Base-by-base conservation (phyloP, 768 basidiomycete species). In the Lactifluus rugatus region DNA sequence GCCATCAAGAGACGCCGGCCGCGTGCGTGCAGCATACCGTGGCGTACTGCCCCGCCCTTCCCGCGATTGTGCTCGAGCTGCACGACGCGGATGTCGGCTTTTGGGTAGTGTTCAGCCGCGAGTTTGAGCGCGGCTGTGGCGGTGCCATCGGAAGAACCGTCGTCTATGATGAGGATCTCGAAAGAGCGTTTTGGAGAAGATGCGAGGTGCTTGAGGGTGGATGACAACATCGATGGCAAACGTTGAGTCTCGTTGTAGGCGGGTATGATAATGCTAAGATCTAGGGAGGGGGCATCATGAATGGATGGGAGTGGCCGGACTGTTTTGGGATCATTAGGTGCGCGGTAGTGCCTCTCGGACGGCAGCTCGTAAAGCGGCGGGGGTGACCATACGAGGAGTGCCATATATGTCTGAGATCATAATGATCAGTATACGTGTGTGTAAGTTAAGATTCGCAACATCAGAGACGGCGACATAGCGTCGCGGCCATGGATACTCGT, bases 11-110 rank as follows among this genome's bases (percentile, higher is more conserved):
- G 73, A 10, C 89, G 74, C 63, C 76, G 72, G 7, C 94, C 94
- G 3, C 89, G 78, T 8, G 83, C 79, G 66, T 87, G 83, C 62
- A 94, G 69, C 81, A 94, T 89, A 36, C 94, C 93, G 71, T 96
- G 94, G 34, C 87, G 77, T 23, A 96, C 93, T 0, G 93, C 90
- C 3, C 93, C 94, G 19, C 94, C 94, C 68, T 98, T 98, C 1
- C 93, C 93, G 17, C 87, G 72, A 67, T 98, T 98, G 65, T 77
- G 75, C 68, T 82, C 82, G 57, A 97, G 74, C 21, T 78, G 82
- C 55, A 95, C 81, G 21, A 96, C 82, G 58, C 85, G 81, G 57
- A 96, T 84, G 64, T 89, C 83, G 56, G 72, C 75, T 16, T 74
- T 69, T 2, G 78, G 66, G 64, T 87, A 76, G 59, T 79, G 70